Evolutionary conservation across 78 protist genomes (phyloP).

Genomic region (Emiliania huxleyi): DNA sequence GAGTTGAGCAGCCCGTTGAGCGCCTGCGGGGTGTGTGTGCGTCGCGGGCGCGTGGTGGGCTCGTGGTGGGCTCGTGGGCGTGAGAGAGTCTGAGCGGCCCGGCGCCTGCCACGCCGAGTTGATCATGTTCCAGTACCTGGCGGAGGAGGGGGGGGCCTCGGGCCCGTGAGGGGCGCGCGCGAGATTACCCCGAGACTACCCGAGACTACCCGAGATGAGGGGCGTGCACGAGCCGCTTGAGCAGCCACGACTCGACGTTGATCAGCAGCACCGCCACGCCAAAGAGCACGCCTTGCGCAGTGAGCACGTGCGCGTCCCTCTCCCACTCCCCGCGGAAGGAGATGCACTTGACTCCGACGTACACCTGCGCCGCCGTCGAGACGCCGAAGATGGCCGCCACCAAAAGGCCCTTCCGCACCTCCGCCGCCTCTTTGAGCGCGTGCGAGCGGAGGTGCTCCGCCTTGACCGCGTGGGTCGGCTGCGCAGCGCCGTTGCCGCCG

Average conservation of each 20-base stretch:
- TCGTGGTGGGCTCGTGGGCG: too few relatives aligned
- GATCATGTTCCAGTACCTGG: constrained; percentile 33
- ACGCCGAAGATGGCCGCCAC: not conserved
- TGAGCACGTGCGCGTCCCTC: not conserved
- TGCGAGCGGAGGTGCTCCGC: not conserved
- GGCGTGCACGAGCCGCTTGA: not conserved
- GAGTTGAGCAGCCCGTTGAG: not conserved
- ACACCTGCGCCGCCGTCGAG: not conserved
- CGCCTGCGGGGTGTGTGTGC: not conserved
- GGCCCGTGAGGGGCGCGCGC: too few relatives aligned
- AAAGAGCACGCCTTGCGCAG: not conserved
- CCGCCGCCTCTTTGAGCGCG: not conserved
- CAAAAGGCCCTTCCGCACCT: not conserved
- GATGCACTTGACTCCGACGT: not conserved
- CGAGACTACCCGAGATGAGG: too few relatives aligned
- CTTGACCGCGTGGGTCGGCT: not conserved
- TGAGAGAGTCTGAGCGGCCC: too few relatives aligned
- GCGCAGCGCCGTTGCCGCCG: not conserved
- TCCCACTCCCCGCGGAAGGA: not conserved
- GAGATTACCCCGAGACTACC: too few relatives aligned
- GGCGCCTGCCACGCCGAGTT: not conserved
- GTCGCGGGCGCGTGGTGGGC: too few relatives aligned
- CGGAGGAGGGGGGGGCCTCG: too few relatives aligned
- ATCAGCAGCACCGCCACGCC: not conserved
- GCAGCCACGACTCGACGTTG: not conserved